phyloP scores from a whole-genome alignment of 78 protist species.

The Cyanophora paradoxa region DNA sequence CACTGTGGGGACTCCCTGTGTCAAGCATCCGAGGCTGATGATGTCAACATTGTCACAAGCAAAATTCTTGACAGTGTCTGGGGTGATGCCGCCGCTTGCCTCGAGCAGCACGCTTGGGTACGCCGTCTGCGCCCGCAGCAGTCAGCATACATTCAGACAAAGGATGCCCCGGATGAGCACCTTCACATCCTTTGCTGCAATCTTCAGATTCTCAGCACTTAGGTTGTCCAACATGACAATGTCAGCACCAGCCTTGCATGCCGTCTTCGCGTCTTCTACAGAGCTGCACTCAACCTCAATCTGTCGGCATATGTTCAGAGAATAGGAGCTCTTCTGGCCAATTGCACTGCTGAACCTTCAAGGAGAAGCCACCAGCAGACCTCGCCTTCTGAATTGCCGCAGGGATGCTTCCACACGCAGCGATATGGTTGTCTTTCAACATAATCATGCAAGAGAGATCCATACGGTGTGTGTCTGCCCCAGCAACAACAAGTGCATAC shows the following conservation, averaged over 20 bases:
- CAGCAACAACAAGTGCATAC: constrained; percentile 82
- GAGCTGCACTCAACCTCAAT: constrained; percentile 80
- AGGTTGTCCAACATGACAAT: constrained; percentile 88
- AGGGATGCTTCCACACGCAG: constrained; percentile 67
- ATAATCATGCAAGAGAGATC: constrained; percentile 81
- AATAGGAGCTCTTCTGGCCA: background rate
- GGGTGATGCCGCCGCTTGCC: constrained; percentile 82
- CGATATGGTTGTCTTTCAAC: constrained; percentile 88
- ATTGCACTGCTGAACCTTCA: constrained; percentile 48
- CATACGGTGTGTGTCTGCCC: constrained; percentile 84
- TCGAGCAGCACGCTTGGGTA: constrained; percentile 75
- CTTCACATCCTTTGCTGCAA: background rate
- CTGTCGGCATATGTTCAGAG: background rate
- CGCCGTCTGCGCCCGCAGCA: constrained; percentile 21
- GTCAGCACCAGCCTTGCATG: constrained; percentile 80
- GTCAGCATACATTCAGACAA: background rate
- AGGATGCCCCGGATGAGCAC: background rate
- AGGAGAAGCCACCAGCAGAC: constrained; percentile 72
- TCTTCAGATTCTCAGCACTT: constrained; percentile 16
- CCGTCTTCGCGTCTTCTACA: constrained; percentile 63
- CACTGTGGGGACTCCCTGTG: constrained; percentile 71
- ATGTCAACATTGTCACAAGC: constrained; percentile 59
- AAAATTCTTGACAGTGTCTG: constrained; percentile 44
- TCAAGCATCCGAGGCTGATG: constrained; percentile 62
- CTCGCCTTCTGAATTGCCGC: constrained; percentile 65